These are phyloP conservation scores for Mycena metata DNA, from an alignment of 768 basidiomycete species.

Conservation along the genomic window DNA sequence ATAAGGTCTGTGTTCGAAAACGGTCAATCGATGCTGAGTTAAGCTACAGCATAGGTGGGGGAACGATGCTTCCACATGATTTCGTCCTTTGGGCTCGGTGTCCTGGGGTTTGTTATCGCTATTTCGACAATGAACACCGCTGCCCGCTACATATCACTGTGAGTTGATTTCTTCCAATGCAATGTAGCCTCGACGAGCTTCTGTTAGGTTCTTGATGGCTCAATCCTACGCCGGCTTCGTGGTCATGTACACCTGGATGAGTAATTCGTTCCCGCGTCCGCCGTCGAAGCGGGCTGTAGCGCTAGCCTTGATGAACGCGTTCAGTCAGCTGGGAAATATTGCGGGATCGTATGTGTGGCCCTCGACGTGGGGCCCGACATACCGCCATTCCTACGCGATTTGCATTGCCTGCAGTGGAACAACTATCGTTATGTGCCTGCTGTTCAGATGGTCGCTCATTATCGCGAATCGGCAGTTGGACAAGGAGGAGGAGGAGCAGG, in stretches of 20 bases:
- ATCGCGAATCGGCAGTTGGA: slow-evolving; percentile 55
- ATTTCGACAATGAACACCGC: slow-evolving; percentile 77
- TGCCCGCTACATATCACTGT: slow-evolving; percentile 80
- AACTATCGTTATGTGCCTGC: slow-evolving; percentile 65
- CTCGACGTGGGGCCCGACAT: slow-evolving; percentile 74
- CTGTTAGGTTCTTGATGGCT: slow-evolving; percentile 77
- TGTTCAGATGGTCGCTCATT: slow-evolving; percentile 59
- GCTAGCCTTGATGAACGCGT: slow-evolving; percentile 84
- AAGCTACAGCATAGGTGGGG: slow-evolving; percentile 47
- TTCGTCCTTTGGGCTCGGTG: slow-evolving; percentile 68
- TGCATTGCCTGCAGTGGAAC: slow-evolving; percentile 72
- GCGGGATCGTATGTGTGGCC: slow-evolving; percentile 78
- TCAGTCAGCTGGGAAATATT: slow-evolving; percentile 86
- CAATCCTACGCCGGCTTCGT: slow-evolving; percentile 71
- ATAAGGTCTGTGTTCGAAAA: slow-evolving; percentile 51
- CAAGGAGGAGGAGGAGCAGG: slow-evolving; percentile 54
- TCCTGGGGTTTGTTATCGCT: slow-evolving; percentile 82
- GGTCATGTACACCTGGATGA: slow-evolving; percentile 67
- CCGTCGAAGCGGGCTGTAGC: slow-evolving; percentile 81
- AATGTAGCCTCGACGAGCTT: neutral
- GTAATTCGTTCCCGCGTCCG: slow-evolving; percentile 74
- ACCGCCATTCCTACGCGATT: slow-evolving; percentile 77
- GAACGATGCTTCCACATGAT: slow-evolving; percentile 84
- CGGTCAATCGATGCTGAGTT: neutral
- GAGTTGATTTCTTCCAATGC: slow-evolving; percentile 39